phyloP scores from a whole-genome alignment of 2,329 filamentous ascomycete genomes.

The Rhynchosporium agropyri region DNA sequence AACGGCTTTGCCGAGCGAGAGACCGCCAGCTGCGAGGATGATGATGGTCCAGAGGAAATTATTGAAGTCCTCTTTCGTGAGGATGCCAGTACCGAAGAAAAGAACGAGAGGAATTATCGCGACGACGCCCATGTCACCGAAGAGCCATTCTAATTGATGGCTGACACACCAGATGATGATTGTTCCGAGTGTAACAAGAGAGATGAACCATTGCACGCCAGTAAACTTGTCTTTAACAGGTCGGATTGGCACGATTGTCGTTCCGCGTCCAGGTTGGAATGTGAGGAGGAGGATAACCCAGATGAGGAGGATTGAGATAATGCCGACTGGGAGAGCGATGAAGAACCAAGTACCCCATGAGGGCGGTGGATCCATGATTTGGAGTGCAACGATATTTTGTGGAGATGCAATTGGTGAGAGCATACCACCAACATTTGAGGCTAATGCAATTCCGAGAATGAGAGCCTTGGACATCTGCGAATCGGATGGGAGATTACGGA shows the following conservation, averaged over 20 bases:
- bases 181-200: conserved; percentile 76
- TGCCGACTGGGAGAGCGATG: conserved; percentile 87
- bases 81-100: conserved; percentile 94
- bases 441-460: conserved; percentile 91
- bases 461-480: conserved; percentile 94
- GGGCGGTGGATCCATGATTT: conserved; percentile 90
- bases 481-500: conserved; percentile 87
- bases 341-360: conserved; percentile 99
- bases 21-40: conserved; percentile 90
- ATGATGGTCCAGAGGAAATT: conserved; percentile 99
- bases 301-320: conserved; percentile 84
- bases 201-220: conserved; percentile 91
- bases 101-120: conserved; percentile 94
- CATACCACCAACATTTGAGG: conserved; percentile 94
- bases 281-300: conserved; percentile 84
- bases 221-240: conserved; percentile 87
- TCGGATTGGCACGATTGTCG: conserved; percentile 88
- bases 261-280: conserved; percentile 83
- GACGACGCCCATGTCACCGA: conserved; percentile 98
- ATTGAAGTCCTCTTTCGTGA: conserved; percentile 99
- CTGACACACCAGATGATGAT: conserved; percentile 92
- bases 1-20: conserved; percentile 91
- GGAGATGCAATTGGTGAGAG: conserved; percentile 96
- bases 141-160: conserved; percentile 82
- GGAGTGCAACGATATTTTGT: conserved; percentile 94